phyloP scores from a whole-genome alignment of 1,139 yeast species.

The Lodderomyces beijingensis region DNA sequence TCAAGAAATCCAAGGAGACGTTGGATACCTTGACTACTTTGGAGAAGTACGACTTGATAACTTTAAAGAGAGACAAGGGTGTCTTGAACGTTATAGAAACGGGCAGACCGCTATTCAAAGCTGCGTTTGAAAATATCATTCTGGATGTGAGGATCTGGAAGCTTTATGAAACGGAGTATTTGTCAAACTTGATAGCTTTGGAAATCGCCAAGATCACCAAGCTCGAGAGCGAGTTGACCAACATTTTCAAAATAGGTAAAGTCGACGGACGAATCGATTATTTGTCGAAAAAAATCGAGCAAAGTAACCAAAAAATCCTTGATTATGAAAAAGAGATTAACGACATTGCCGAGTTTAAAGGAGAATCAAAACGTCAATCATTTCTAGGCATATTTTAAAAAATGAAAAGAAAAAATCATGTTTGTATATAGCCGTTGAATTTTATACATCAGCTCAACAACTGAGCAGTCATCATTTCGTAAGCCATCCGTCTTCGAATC shows the following conservation, averaged over 20 bases:
- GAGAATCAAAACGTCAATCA: constrained; percentile 4
- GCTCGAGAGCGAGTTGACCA: constrained; percentile 68
- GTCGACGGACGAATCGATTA: constrained; percentile 56
- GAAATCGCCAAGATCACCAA: constrained; percentile 63
- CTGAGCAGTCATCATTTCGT: constrained; percentile 33
- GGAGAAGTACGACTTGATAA: constrained; percentile 75
- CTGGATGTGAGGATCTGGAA: constrained; percentile 54
- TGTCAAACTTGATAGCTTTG: constrained; percentile 48
- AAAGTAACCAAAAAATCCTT: constrained; percentile 47
- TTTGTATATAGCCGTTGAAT: too few species aligned
- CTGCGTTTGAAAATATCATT: constrained; percentile 70
- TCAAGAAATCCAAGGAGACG: constrained; percentile 54
- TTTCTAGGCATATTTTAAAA: constrained; percentile 9
- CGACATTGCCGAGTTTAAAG: constrained; percentile 8
- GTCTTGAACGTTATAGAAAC: constrained; percentile 61
- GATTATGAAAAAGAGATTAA: constrained; percentile 28
- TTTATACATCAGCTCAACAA: too few species aligned
- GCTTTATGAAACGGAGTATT: constrained; percentile 60
- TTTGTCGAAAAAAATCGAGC: constrained; percentile 59
- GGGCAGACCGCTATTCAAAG: constrained; percentile 80
- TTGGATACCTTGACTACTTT: constrained; percentile 55
- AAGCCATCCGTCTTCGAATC: constrained; percentile 71
- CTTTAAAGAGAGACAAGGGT: constrained; percentile 70
- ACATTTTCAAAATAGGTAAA: constrained; percentile 37
- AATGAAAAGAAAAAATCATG: neutral